These are phyloP conservation scores for Didymella segeticola DNA, from an alignment of 2,329 filamentous ascomycete species.

Conservation along the genomic window DNA sequence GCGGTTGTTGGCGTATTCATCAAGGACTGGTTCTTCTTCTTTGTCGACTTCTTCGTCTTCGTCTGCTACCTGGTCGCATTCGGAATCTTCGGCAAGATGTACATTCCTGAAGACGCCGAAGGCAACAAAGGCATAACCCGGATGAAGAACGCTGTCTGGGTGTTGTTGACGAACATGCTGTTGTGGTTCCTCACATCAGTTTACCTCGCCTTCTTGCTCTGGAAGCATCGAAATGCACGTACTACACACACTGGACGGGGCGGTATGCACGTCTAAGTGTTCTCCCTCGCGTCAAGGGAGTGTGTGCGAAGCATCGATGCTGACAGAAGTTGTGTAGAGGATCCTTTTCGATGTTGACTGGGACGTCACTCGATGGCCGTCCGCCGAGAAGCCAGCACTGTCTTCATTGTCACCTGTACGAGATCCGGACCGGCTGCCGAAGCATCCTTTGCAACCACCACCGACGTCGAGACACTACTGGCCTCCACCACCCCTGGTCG, in stretches of 20 bases:
- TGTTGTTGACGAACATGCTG: constrained; percentile 75
- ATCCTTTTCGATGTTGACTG: constrained; percentile 13
- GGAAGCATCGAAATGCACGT: constrained; percentile 41
- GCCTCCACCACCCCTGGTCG: neutral
- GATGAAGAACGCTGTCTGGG: constrained; percentile 89
- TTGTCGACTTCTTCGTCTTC: constrained; percentile 73
- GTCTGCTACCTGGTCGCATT: constrained; percentile 83
- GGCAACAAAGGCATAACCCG: constrained; percentile 69
- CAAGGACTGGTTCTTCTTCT: constrained; percentile 61
- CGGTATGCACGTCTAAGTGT: constrained; percentile 31
- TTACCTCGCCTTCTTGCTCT: constrained; percentile 66
- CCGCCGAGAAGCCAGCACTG: neutral
- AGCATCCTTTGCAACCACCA: constrained; percentile 1
- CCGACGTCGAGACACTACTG: constrained; percentile 10
- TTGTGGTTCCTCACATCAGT: constrained; percentile 75
- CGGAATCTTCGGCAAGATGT: constrained; percentile 83
- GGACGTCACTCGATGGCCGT: constrained; percentile 9
- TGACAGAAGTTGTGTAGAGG: constrained; percentile 7
- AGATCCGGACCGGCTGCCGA: neutral
- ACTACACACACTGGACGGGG: constrained; percentile 29
- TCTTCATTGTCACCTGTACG: neutral
- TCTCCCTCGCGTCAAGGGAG: constrained; percentile 3
- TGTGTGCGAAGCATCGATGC: constrained; percentile 1
- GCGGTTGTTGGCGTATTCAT: constrained; percentile 65
- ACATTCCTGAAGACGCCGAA: constrained; percentile 71